phyloP scores from a whole-genome alignment of 306 rosid species.

The Vigna hirtella region DNA sequence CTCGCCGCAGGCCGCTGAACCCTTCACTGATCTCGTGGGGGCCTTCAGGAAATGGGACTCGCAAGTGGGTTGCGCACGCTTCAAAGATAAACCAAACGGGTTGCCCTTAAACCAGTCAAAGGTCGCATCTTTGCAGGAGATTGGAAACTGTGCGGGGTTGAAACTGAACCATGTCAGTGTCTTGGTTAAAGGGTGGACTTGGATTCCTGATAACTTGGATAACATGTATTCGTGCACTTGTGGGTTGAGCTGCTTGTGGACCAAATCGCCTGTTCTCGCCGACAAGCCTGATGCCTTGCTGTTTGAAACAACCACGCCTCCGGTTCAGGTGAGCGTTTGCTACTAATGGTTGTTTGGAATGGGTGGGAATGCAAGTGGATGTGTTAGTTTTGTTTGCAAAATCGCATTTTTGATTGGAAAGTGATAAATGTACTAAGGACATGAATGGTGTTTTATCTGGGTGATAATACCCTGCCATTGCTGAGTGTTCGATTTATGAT shows the following conservation, averaged over 20 bases:
- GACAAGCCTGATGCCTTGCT: conserved; percentile 89
- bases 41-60: conserved; percentile 87
- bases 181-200: conserved; percentile 91
- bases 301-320: conserved; percentile 82
- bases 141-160: conserved; percentile 54
- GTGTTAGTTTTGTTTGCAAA: conserved; percentile 15
- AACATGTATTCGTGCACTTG: conserved; percentile 81
- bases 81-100: conserved; percentile 53
- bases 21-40: conserved; percentile 67
- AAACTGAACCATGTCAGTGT: conserved; percentile 64
- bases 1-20: conserved; percentile 37
- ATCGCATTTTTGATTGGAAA: neutral
- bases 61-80: conserved; percentile 69
- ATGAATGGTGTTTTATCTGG: conserved; percentile 5
- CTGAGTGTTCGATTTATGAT: conserved; percentile 8
- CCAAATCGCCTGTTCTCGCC: conserved; percentile 89
- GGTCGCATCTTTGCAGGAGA: conserved; percentile 62
- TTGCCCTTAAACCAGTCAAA: conserved; percentile 43
- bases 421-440: conserved; percentile 2
- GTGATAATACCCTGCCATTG: conserved; percentile 1
- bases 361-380: conserved; percentile 7
- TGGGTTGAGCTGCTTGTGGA: conserved; percentile 96
- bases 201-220: conserved; percentile 97
- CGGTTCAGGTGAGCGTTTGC: conserved; percentile 59
- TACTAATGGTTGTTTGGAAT: conserved; percentile 24